These are phyloP conservation scores for Oxyria digyna DNA, from an alignment of 148 eudicot species.

Conservation along the genomic window DNA sequence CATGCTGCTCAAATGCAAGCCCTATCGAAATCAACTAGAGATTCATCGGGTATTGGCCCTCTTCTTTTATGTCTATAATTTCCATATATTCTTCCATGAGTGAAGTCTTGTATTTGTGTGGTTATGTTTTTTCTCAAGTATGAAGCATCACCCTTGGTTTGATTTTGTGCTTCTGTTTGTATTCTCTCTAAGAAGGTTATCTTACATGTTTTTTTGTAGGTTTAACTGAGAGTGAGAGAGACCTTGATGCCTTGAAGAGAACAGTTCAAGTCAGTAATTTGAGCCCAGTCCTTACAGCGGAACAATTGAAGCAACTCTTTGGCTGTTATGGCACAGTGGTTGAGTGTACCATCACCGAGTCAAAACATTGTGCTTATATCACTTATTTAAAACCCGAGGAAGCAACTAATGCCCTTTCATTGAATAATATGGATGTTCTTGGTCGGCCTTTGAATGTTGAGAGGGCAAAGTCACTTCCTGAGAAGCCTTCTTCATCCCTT, in stretches of 20 bases:
- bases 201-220: conserved; percentile 21
- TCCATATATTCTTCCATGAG: neutral
- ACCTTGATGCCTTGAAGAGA: conserved; percentile 46
- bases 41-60: conserved; percentile 34
- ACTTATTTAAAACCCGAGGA: conserved; percentile 83
- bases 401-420: conserved; percentile 76
- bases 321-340: conserved; percentile 77
- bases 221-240: conserved; percentile 43
- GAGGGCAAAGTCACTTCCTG: conserved; percentile 96
- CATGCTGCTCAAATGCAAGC: conserved; percentile 72
- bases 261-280: conserved; percentile 97
- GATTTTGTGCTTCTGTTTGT: neutral
- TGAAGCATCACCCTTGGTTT: conserved; percentile 3
- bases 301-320: conserved; percentile 85
- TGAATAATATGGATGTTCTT: conserved; percentile 79
- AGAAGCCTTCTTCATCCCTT: conserved; percentile 63
- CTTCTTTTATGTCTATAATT: neutral
- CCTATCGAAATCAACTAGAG: conserved; percentile 45
- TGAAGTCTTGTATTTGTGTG: neutral
- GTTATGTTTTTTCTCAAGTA: neutral
- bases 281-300: conserved; percentile 76
- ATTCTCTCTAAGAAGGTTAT: neutral
- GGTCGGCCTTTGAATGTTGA: conserved; percentile 96
- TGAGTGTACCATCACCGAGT: conserved; percentile 77
- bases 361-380: conserved; percentile 87